Conservation (phyloP, 306 rosid species). For the Trifolium pratense region DNA sequence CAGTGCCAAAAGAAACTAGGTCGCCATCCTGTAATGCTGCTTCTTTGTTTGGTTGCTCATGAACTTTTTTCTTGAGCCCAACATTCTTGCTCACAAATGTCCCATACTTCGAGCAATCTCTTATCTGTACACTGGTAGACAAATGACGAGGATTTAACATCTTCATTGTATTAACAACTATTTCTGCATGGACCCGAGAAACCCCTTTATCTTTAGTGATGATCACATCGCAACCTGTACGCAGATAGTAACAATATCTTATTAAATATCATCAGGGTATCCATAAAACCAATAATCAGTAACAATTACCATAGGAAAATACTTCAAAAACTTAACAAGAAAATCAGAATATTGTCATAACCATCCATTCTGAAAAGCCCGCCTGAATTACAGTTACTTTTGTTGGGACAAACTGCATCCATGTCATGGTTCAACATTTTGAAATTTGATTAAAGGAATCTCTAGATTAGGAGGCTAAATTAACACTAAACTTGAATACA, state of each 20-base stretch:
- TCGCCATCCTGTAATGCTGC: slow-evolving; percentile 68
- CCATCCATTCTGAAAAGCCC: slow-evolving; percentile 19
- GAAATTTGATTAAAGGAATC: slow-evolving; percentile 1
- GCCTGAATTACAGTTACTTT: slow-evolving; percentile 18
- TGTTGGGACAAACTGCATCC: slow-evolving; percentile 11
- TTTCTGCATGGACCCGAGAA: slow-evolving; percentile 93
- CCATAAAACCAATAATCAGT: slow-evolving; percentile 3
- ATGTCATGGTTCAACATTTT: slow-evolving; percentile 3
- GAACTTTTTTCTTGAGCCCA: slow-evolving; percentile 65
- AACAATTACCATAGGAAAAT: not conserved
- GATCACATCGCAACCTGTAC: slow-evolving; percentile 81
- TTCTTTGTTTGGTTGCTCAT: slow-evolving; percentile 81
- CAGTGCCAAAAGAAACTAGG: slow-evolving; percentile 88
- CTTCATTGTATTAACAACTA: slow-evolving; percentile 69
- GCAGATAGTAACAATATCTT: slow-evolving; percentile 23
- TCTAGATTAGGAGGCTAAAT: not conserved
- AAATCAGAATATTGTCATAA: slow-evolving; percentile 13
- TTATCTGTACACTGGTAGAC: slow-evolving; percentile 50
- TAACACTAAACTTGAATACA: slow-evolving; percentile 20
- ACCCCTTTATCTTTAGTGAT: slow-evolving; percentile 89
- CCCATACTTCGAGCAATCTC: slow-evolving; percentile 93
- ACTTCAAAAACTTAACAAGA: not conserved
- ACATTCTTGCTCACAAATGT: slow-evolving; percentile 65
- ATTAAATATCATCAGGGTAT: slow-evolving; percentile 27
- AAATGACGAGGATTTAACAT: slow-evolving; percentile 43